Percentiles rank a stretch among this genome's conserved stretches.
Evolutionary conservation across 1,284 basidiomycete species (phyloP).

Genomic region (Anthracocystis walkeri): DNA sequence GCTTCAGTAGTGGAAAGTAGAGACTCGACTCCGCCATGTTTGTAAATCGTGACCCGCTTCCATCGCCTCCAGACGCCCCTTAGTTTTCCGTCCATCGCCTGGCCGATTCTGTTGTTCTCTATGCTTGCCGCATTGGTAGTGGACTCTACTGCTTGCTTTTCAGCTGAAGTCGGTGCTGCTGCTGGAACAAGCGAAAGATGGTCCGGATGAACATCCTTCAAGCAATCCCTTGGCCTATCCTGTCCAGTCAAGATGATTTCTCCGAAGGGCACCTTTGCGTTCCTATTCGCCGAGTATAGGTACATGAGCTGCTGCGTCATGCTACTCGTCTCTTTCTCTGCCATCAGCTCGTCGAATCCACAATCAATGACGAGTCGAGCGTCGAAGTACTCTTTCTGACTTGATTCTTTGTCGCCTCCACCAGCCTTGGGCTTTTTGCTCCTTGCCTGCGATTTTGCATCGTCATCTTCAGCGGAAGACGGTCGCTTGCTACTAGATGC

Average conservation of each 20-base stretch:
- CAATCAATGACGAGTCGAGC: slow-evolving; percentile 84
- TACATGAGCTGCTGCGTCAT: slow-evolving; percentile 88
- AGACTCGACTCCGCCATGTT: slow-evolving; percentile 71
- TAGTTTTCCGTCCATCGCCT: slow-evolving; percentile 80
- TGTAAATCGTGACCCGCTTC: slow-evolving; percentile 84
- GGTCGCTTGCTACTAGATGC: slow-evolving; percentile 4
- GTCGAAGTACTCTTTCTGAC: slow-evolving; percentile 72
- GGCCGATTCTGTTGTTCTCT: slow-evolving; percentile 76
- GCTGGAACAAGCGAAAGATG: slow-evolving; percentile 26
- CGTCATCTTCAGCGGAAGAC: slow-evolving; percentile 50
- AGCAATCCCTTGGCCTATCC: slow-evolving; percentile 67
- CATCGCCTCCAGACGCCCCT: slow-evolving; percentile 82
- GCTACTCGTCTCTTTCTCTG: slow-evolving; percentile 90
- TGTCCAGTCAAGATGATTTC: slow-evolving; percentile 80
- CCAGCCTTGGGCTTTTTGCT: slow-evolving; percentile 55
- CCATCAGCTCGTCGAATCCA: slow-evolving; percentile 94
- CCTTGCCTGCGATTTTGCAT: slow-evolving; percentile 63
- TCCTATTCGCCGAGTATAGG: slow-evolving; percentile 86
- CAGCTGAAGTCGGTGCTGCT: too few relatives aligned
- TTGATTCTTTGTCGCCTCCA: slow-evolving; percentile 69
- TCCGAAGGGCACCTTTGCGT: slow-evolving; percentile 78
- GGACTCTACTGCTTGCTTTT: neutral
- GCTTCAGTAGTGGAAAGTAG: slow-evolving; percentile 15
- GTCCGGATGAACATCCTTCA: slow-evolving; percentile 35
- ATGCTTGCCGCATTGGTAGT: slow-evolving; percentile 19